Evolutionary conservation across 2,329 filamentous ascomycete species (phyloP), one percentile per base, ranked within the genome.

Genomic region (Aspergillus costaricaensis): DNA sequence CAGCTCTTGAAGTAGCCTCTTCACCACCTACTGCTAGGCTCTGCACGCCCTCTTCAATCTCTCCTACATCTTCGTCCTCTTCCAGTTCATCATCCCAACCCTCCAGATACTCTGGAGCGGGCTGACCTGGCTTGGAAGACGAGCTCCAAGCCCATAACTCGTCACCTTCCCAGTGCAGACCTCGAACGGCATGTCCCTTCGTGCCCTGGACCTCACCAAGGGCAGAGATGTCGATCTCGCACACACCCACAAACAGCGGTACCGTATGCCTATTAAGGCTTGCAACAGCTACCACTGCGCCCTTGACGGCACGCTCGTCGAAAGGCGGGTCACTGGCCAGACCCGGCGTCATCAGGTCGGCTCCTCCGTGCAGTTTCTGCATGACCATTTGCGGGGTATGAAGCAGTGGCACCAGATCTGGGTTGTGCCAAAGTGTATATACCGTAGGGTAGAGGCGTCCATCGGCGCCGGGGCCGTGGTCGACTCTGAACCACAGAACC

Each of bases 261-360:
- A 90, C 86, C 4, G 80, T 86, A 30, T 86, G 84, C 19, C 75
- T 79, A 62, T 87, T 82, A 51, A 85, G 73, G 60, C 84, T 84
- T 4, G 87, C 86, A 21, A 90, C 81, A 3, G 85, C 86, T n/a
- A 88, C 86, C 25, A 89, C 75, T 3, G 85, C 79, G 2, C 83
- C 86, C 68, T 85, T 85, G 55, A 80, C 84, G 2, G 87, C 87
- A 50, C 78, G 79, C 38, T 76, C 67, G 4, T 86, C 85, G 68
- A 89, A 90, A 2, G 87, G 86, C 10, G 87, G 86, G 1, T 87
- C 86, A 55, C 84, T 82, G 27, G 86, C 83, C 14, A 90, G 75
- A 8, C 88, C 88, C 2, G 88, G 88, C 1, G 84, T 88, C 88
- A 90, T 90, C 51, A 90, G 76, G 72, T 89, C 87, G 19, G 88